Evolutionary conservation across 805 yeast species (phyloP), one percentile per base, ranked within the genome.

Genomic region (Metschnikowia kofuensis): DNA sequence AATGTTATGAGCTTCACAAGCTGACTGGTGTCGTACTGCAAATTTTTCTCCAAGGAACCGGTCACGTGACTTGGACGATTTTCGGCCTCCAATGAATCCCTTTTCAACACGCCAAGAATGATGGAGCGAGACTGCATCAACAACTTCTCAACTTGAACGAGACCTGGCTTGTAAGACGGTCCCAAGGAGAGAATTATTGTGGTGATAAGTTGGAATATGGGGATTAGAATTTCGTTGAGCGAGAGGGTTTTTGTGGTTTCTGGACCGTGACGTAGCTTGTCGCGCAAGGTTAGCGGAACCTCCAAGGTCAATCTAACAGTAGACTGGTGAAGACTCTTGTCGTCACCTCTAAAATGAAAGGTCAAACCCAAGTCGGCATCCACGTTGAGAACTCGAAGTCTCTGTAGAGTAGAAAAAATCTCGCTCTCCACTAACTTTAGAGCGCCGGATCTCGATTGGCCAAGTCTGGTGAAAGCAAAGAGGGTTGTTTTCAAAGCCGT

Each of bases 291-390:
- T 21, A 79, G 54, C 2, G 87, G 82, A 2, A 78, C 72, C 52
- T 83, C 87, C 42, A 82, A 61, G 26, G 78, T 75, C 44, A 83
- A 60, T 40, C 73, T 77, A 21, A 81, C 69, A 59, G 42, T 36
- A 6, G 51, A 40, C 10, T 46, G 49, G 15, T 40, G 40, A 2
- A 37, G 38, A 8, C 45, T 50, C 9, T 48, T 40, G 7, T 42
- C 51, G 11, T 44, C 56, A 1, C 61, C 54, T 42, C 72, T 77
- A 45, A 78, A 70, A 2, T 69, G 63, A 42, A 84, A 62, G 42
- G 76, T 81, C 41, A 87, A 67, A 0, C 95, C 96, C 34, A 89
- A 69, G 60, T 87, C 96, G 0, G 94, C 90, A 63, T 91, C 97
- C 36, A 84, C 74, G 34, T 71, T 63, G 39, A 89, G 68, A 53